Evolutionary conservation across 805 yeast genomes (phyloP).

Genomic region (Crinitomyces ghanaensis): DNA sequence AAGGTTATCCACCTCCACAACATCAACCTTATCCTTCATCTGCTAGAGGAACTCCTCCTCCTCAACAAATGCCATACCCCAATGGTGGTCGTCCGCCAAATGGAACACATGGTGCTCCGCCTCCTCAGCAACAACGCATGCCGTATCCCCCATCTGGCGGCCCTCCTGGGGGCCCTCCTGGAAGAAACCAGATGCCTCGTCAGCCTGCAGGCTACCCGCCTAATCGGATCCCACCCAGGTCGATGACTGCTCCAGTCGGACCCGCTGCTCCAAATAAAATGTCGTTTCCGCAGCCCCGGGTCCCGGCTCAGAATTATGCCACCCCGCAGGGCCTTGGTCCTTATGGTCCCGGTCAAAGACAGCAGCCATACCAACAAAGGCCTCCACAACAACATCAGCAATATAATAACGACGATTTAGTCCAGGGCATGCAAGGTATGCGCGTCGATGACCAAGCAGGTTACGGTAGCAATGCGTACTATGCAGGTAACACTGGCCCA

Average conservation of each 20-base stretch:
- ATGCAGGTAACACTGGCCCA: no score
- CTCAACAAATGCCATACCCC: background rate
- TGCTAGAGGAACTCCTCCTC: no score
- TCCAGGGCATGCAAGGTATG: no score
- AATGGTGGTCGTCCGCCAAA: conserved; percentile 3
- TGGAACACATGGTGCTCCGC: conserved; percentile 12
- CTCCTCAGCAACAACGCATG: background rate
- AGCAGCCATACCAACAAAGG: conserved; percentile 2
- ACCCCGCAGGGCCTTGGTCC: background rate
- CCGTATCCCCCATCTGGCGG: background rate
- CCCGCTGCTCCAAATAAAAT: background rate
- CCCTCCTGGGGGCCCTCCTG: background rate
- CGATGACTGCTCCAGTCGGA: background rate
- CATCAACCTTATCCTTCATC: no score
- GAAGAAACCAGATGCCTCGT: background rate
- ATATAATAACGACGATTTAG: conserved; percentile 1
- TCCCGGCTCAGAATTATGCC: background rate
- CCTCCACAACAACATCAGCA: conserved; percentile 1
- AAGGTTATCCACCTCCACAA: no score
- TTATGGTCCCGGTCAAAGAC: conserved; percentile 1
- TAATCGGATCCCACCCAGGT: background rate
- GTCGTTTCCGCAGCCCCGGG: background rate
- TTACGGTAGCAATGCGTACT: no score
- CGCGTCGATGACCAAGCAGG: no score
- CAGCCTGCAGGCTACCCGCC: background rate